phyloP scores from a whole-genome alignment of 768 basidiomycete genomes.

The Mycena indigotica region DNA sequence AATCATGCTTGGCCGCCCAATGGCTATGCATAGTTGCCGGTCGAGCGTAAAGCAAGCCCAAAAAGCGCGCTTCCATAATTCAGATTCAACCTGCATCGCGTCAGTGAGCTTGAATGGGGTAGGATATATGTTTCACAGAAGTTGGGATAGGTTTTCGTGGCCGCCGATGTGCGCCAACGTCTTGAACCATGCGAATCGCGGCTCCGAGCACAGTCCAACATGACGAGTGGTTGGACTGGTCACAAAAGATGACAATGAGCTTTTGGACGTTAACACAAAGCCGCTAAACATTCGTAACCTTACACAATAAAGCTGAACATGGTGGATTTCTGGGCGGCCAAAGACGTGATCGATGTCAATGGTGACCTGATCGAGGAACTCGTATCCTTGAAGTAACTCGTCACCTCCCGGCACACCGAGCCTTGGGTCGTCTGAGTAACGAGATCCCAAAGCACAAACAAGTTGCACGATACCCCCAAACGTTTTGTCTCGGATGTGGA shows the following conservation, averaged over 20 bases:
- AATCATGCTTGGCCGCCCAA: background rate
- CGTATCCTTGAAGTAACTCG: background rate
- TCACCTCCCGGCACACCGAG: constrained; percentile 27
- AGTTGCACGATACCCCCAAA: constrained; percentile 52
- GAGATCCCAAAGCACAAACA: constrained; percentile 48
- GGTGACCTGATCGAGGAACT: constrained; percentile 22
- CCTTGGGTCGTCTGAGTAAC: constrained; percentile 42
- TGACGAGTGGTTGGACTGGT: background rate
- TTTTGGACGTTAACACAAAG: background rate
- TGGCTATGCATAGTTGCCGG: background rate
- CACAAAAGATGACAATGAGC: background rate
- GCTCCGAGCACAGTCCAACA: background rate
- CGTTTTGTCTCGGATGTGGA: constrained; percentile 38
- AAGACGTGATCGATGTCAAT: background rate
- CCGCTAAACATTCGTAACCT: background rate
- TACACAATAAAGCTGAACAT: constrained; percentile 27
- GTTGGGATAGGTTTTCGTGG: constrained; percentile 36
- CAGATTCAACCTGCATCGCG: background rate
- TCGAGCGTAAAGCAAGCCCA: background rate
- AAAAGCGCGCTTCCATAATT: background rate
- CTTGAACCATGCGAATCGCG: constrained; percentile 40
- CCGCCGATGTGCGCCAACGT: constrained; percentile 50
- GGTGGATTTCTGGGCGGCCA: background rate
- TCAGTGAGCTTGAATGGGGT: background rate
- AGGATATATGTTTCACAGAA: background rate